Evolutionary conservation across 176 grass and related monocot genomes (phyloP), one percentile per base, ranked within the genome.

Genomic region (Carex littledalei): DNA sequence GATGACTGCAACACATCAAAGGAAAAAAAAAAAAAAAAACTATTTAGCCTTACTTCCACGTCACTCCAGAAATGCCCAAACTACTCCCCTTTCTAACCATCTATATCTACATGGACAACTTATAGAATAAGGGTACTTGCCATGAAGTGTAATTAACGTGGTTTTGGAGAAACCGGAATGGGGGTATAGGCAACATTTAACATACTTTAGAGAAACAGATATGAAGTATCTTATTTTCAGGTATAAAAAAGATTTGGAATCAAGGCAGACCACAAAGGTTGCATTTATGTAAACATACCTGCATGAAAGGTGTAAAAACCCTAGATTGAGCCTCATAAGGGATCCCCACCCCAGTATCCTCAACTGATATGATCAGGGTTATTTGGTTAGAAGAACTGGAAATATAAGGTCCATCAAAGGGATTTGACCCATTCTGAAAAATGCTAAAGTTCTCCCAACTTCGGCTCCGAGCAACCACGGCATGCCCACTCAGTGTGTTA

Each of bases 271-370:
- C 8, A 18, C 41, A 24, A 65, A 83, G 63, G 37, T 60, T 60
- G 39, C 61, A 67, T 68, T 59, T 80, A 62, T 80, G 78, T 80
- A 67, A 68, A 83, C 9, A 31, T 83, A 83, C 81, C 89, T 99
- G 97, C 97, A 99, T 99, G 69, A 96, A 99, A 87, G 93, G 97
- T 31, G 84, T 99, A 86, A 99, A 99, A 41, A 99, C 54, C 1
- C 90, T 88, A 70, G 91, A 96, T 78, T 99, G 97, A 17, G 97
- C 90, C 81, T 99, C 97, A 45, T 17, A 80, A 4, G 97, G 97
- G 80, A 99, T 99, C 47, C 97, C 97, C 10, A 88, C 90, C 29
- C 97, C 97, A 3, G 97, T 99, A 87, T 99, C 97, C 86, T 99
- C 97, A 89, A 99, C 97, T 26, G 97, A 96, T 92, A 96, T 87